Evolutionary conservation across 1,284 basidiomycete genomes (phyloP), one percentile per base, ranked within the genome.

Genomic region (Rugosomyces carneus): DNA sequence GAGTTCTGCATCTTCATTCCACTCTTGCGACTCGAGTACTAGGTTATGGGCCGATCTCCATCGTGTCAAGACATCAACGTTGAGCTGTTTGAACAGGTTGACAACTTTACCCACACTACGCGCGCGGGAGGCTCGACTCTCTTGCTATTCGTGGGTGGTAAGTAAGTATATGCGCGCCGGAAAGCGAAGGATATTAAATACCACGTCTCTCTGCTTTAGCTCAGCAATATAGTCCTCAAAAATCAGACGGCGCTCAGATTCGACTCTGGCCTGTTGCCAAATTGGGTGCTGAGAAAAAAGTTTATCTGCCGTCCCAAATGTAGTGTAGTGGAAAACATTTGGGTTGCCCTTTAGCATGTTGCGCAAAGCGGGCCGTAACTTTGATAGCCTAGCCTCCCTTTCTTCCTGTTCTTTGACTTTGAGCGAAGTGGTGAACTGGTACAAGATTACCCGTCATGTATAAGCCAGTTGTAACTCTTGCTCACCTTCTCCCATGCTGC

Each of bases 181-280:
- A 39, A 45, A 31, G 29, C 24, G 47, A 41, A 9, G 44, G 37
- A 16, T 27, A 26, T 21, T 32, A 73, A 81, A 55, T 56, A 90
- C 88, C 70, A 90, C 81, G 72, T 96, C 91, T 47, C 84, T 81
- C 46, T 85, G 78, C 62, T 87, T 88, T 47, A 96, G 72, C 56
- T 93, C 90, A 2, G 75, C 55, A 7, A 93, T 80, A 60, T 93
- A 93, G 63, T 96, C 93, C 47, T 94, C 89, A 51, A 95, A 93
- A 46, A 97, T 80, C 42, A 86, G 72, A 56, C 71, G 82, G 44
- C 92, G 74, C 67, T 97, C 93, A 3, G 85, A 76, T 61, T 91
- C 87, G 39, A 92, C 72, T 56, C 81, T 83, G 16, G 82, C 82
- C 57, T 90, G 84, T 56, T 87, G 83, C 92, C 92, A 95, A 53